Evolutionary conservation across 192 early-diverging fungal genomes (phyloP), one percentile per base, ranked within the genome.

Genomic region (Gamsiella multidivaricata): DNA sequence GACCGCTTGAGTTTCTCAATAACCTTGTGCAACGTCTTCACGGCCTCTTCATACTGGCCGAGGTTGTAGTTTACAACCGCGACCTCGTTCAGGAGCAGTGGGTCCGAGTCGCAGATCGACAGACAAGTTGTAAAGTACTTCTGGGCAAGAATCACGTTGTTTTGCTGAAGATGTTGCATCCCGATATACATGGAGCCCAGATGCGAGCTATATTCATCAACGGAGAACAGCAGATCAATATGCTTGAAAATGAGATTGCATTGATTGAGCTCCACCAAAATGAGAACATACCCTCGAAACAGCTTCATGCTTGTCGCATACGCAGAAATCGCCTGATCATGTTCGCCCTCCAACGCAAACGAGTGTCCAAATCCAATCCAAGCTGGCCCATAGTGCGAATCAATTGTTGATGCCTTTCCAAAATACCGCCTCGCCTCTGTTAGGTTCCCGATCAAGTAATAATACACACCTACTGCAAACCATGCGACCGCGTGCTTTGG

Each of bases 301-400:
- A 91, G 72, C 61, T 87, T 88, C 20, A 75, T 70, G 23, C 91
- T 89, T 0, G 85, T 87, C 15, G 84, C 65, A 64, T 95, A 96
- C 0, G 92, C 92, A 39, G 86, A 78, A 18, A 94, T 89, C 2
- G 94, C 94, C 60, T 86, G 84, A 63, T 96, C 94, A 54, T 89
- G 85, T 14, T 93, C 91, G 0, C 86, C 86, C 64, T 94, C 93
- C 11, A 82, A 67, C 9, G 91, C 85, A 73, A 93, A 92, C n/a
- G 91, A 82, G 72, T 95, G 93, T 7, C 87, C 94, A 65, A 90
- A 90, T 14, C 90, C 93, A 22, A 96, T 71, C 94, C 94, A 96
- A 22, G 88, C 92, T 8, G 86, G 82, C 0, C 84, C 89, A 83
- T 85, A 92, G 39, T 78, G 70, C 12, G 78, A 64, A 69, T 95